Evolutionary conservation across 2,329 filamentous ascomycete genomes (phyloP).

Genomic region (Calonectria multiphialidica): DNA sequence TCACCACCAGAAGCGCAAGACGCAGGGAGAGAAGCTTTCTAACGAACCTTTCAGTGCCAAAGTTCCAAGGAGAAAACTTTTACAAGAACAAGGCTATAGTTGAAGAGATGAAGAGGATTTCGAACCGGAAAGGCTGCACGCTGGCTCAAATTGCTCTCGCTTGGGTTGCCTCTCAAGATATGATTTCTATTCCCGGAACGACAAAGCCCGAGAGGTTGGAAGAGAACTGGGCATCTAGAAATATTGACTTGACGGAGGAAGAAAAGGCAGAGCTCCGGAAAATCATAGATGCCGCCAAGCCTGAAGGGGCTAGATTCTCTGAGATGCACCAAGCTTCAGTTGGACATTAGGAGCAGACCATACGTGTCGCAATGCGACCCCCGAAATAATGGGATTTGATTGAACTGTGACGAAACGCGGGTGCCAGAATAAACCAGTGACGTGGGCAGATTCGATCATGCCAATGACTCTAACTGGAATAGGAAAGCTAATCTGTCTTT

Average conservation of each 20-base stretch:
- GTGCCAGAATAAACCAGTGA: no score
- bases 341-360: neutral
- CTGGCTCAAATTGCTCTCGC: constrained; percentile 53
- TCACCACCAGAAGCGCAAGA: neutral
- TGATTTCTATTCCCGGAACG: constrained; percentile 61
- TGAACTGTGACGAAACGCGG: no score
- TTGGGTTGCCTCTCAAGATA: constrained; percentile 54
- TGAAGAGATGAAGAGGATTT: constrained; percentile 55
- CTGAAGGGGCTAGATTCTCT: neutral
- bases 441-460: no score
- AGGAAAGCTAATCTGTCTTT: no score
- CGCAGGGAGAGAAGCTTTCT: neutral
- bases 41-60: constrained; percentile 36
- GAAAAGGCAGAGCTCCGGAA: constrained; percentile 53
- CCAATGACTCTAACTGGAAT: no score
- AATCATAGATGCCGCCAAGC: constrained; percentile 46
- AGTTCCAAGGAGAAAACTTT: constrained; percentile 58
- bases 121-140: constrained; percentile 44
- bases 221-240: constrained; percentile 53
- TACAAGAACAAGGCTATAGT: constrained; percentile 57
- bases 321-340: neutral
- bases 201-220: constrained; percentile 54
- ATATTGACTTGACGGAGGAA: constrained; percentile 51
- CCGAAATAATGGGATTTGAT: no score
- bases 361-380: no score